These are phyloP conservation scores for Leptosphaerulina australis DNA, from an alignment of 2,329 filamentous ascomycete species.

Conservation along the genomic window DNA sequence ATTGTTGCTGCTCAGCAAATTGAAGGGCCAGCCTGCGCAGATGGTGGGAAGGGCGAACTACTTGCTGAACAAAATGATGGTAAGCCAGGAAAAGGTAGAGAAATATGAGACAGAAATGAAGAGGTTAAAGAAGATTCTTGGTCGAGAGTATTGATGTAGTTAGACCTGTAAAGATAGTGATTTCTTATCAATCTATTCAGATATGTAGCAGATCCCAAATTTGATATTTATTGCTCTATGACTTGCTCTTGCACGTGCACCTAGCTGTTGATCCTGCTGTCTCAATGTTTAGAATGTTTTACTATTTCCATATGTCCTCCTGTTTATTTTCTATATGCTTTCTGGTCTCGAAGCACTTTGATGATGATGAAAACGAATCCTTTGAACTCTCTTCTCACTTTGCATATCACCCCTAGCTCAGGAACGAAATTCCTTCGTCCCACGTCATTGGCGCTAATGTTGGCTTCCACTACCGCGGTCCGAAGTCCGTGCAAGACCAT, in stretches of 20 bases:
- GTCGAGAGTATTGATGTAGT: conserved; percentile 52
- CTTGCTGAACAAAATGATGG: conserved; percentile 73
- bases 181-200: not conserved
- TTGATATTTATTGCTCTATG: not conserved
- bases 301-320: no score
- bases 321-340: not conserved
- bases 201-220: conserved; percentile 1
- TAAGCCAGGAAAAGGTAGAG: conserved; percentile 76
- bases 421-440: conserved; percentile 17
- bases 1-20: conserved; percentile 69
- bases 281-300: not conserved
- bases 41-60: conserved; percentile 70
- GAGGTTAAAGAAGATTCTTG: conserved; percentile 72
- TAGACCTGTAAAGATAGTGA: conserved; percentile 8
- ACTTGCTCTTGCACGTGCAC: not conserved
- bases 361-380: no score
- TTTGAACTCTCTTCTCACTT: not conserved
- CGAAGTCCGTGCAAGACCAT: no score
- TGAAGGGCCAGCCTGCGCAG: conserved; percentile 75
- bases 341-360: not conserved
- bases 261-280: not conserved
- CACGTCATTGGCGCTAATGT: conserved; percentile 20
- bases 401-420: conserved; percentile 5
- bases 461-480: conserved; percentile 5
- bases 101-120: conserved; percentile 75